phyloP scores from a whole-genome alignment of 2,329 filamentous ascomycete species.

The Colletotrichum spinosum region DNA sequence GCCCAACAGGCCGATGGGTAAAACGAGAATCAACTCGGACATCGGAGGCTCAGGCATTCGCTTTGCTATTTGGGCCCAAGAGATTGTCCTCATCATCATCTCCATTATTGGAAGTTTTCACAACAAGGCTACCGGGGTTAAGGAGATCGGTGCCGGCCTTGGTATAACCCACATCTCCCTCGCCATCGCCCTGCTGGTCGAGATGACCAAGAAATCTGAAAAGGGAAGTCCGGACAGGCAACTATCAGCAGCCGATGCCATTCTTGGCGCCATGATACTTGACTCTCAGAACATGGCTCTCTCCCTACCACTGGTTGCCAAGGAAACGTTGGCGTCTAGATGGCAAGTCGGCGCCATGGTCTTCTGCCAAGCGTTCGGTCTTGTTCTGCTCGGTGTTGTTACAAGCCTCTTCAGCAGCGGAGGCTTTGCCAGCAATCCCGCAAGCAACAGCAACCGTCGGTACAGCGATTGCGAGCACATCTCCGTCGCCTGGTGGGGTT shows the following conservation, averaged over 20 bases:
- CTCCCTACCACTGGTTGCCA: background rate
- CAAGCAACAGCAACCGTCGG: background rate
- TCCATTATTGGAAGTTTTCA: conserved; percentile 16
- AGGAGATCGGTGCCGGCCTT: conserved; percentile 4
- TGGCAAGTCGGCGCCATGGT: conserved; percentile 13
- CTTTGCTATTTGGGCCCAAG: conserved; percentile 10
- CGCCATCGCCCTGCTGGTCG: background rate
- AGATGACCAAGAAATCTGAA: background rate
- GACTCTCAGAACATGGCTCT: conserved; percentile 19
- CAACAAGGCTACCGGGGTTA: background rate
- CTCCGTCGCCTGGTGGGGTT: conserved; percentile 9
- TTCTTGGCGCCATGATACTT: conserved; percentile 17
- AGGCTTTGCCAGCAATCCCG: background rate
- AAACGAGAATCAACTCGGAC: background rate
- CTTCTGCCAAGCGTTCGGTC: background rate
- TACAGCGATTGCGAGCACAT: too few species aligned
- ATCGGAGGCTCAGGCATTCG: conserved; percentile 1
- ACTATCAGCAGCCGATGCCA: background rate
- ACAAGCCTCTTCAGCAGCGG: background rate
- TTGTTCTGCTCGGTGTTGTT: background rate
- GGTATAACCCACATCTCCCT: conserved; percentile 13
- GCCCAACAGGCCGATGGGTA: background rate
- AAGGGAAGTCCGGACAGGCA: background rate
- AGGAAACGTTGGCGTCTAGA: conserved; percentile 1
- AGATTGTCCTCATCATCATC: background rate